Evolutionary conservation across 257 asterid species (phyloP), one percentile per base, ranked within the genome.

Genomic region (Agastache rugosa): DNA sequence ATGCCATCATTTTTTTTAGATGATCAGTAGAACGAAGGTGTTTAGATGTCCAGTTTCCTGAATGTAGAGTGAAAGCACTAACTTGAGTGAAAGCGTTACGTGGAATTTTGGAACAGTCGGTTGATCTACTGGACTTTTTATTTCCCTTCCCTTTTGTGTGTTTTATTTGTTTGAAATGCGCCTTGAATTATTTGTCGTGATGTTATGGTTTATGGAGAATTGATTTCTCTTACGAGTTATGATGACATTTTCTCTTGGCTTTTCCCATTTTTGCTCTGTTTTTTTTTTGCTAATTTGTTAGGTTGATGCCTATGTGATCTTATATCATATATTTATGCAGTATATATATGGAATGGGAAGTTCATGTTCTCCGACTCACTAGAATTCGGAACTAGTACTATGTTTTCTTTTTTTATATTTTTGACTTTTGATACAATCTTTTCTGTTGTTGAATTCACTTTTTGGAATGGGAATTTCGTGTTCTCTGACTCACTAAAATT

Each of bases 191-290:
- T 11, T 2, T 51, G 50, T 20, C 39, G 62, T 20, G 70, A 47
- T 27, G 69, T 55, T 42, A 48, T 37, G n/a, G 17, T 48, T 71
- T 66, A 29, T 35, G 5, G 54, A 56, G 61, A 66, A 71, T 58
- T 37, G 67, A 17, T 37, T 37, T 29, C 8, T 22, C 19, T 42
- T 12, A 19, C 31, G 67, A 50, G 25, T 48, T 39, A 0, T n/a
- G 55, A 48, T 53, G 77, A 14, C 20, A 35, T 69, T n/a, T 69
- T 53, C 65, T 50, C n/a, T 48, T 59, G 6, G 42, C 17, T 22
- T 56, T 63, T n/a, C 11, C 6, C 17, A 14, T 4, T 31, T 44
- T 31, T 25, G 11, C 42, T 9, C 62, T 14, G 68, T 44, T 58
- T 55, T 44, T 55, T 44, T 14, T 64, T 56, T 56, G 39, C 3